Base-by-base conservation (phyloP, 805 yeast species). In the Komagataella pastoris region DNA sequence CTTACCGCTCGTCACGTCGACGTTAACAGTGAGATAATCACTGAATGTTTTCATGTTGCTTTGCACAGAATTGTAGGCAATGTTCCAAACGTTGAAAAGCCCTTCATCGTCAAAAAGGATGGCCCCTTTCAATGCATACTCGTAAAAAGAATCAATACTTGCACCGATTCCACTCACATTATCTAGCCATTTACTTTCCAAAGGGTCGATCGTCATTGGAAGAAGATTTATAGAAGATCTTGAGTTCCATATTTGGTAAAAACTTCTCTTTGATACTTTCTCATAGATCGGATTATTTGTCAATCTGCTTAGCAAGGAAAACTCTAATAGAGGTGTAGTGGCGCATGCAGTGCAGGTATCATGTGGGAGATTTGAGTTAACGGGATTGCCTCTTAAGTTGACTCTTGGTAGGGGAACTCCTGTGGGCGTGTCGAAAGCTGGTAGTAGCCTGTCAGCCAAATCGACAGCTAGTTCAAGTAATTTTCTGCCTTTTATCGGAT, bases 281-380 rank as follows among this genome's bases (percentile, higher is more conserved):
- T 83, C 93, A 63, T 86, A 91, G 44, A 77, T 71, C 2, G 77
- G 71, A 61, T 90, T 91, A 3, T 85, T 83, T 0, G 96, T 85
- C 21, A 91, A 70, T 49, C 79, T 67, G 0, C 95, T 86, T 24
- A 90, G 68, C 44, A 90, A 65, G 0, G 90, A 77, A 62, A 91
- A 78, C 65, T 90, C 98, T 44, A 90, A 69, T 54, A 88, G 74
- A 2, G 95, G 86, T 1, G 90, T 80, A 0, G 89, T 84, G 17
- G 90, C 91, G 2, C 97, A 97, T 0, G 97, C 85, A 0, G 89
- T 77, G 61, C 96, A 89, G 6, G 89, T 89, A 54, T 87, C 95
- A 10, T 69, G 56, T 50, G 77, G 74, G 4, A 78, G 54, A 1
- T 61, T 59, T 6, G 64, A 54, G 0, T 85, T 79, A 0, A 81